Evolutionary conservation across 2,329 filamentous ascomycete genomes (phyloP), one percentile per base, ranked within the genome.

Genomic region (Hymenoscyphus repandus): DNA sequence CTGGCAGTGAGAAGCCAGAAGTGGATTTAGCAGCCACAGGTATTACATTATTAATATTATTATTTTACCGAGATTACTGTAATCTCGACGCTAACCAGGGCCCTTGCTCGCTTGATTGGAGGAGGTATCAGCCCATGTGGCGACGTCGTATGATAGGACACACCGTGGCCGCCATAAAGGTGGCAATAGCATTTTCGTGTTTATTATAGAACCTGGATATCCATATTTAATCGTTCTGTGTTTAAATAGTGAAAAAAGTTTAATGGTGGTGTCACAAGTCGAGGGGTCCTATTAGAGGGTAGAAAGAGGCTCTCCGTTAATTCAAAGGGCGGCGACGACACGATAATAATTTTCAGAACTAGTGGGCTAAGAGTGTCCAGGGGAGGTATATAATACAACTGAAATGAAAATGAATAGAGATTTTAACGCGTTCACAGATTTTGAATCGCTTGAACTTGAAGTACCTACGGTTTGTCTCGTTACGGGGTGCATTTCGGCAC

Each of bases 291-390:
- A 48, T 48, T 41, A 49, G 27, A 49, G 38, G 6, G 40, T 43
- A 44, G 44, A 31, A 49, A 30, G 39, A 38, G 36, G 37, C 45
- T 33, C 45, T 48, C 17, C 17, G 17, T 48, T 40, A 48, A 41
- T 48, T 34, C 11, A 48, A 37, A 17, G n/a, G 40, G 47, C 32
- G 18, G 47, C 40, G 40, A 50, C 51, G 46, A 52, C 53, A 50
- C 32, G 38, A 53, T 59, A 50, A 48, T 41, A 48, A 9, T 34
- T 41, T 48, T 48, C 30, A 13, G 37, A 48, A 48, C 18, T 48
- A 48, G 20, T 48, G n/a, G 27, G 37, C 34, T 15, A 48, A 33
- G 30, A 41, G 45, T 48, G 15, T 48, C 41, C 30, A 6, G n/a
- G 37, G 20, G 30, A 40, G 15, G 37, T 22, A 41, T 48, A 41